These are phyloP conservation scores for Exophiala mesophila DNA, from an alignment of 2,329 filamentous ascomycete genomes.

Conservation along the genomic window DNA sequence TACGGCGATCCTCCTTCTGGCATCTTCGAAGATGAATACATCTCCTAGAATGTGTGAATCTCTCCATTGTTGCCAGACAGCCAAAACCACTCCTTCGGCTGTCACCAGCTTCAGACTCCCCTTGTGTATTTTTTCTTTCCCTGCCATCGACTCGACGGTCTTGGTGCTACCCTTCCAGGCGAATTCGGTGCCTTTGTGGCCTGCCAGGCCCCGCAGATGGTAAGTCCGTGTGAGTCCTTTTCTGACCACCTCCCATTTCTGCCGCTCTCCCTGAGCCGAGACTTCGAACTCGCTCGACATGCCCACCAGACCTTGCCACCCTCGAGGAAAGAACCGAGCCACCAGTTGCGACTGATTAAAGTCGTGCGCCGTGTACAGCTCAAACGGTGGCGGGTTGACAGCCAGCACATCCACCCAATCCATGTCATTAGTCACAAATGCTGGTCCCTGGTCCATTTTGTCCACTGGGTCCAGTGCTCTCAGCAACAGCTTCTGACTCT, in stretches of 20 bases:
- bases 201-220: neutral
- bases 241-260: conserved; percentile 6
- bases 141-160: neutral
- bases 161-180: conserved; percentile 3
- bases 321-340: conserved; percentile 1
- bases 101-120: conserved; percentile 5
- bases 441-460: neutral
- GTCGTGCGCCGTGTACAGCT: conserved; percentile 6
- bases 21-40: conserved; percentile 5
- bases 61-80: conserved; percentile 10
- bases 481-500: conserved; percentile 1
- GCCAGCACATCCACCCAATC: neutral
- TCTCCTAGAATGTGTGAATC: conserved; percentile 5
- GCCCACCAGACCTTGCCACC: conserved; percentile 3
- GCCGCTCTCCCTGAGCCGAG: neutral
- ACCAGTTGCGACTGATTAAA: neutral
- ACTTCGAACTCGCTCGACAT: conserved; percentile 5
- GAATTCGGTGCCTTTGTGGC: neutral
- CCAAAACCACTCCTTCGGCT: conserved; percentile 1
- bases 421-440: conserved; percentile 5
- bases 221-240: conserved; percentile 6
- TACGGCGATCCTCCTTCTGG: neutral
- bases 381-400: conserved; percentile 5
- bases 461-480: neutral
- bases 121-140: neutral